These are phyloP conservation scores for Candida nanaspora DNA, from an alignment of 805 yeast species.

Conservation along the genomic window DNA sequence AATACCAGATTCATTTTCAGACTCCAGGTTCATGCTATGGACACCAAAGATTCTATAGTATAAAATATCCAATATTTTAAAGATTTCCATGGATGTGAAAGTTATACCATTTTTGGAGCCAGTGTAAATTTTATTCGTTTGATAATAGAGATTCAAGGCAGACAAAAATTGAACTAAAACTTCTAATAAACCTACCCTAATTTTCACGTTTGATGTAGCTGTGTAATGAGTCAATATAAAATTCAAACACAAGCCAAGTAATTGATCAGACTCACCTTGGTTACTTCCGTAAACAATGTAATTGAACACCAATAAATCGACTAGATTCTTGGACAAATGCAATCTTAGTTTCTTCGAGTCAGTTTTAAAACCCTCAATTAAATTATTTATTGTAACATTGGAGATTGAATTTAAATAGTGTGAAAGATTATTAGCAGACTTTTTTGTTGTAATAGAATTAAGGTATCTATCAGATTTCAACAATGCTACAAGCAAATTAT, in stretches of 20 bases:
- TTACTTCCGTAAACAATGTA: constrained; percentile 23
- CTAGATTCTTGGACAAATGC: constrained; percentile 20
- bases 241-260: constrained; percentile 18
- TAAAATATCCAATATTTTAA: constrained; percentile 18
- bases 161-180: constrained; percentile 22
- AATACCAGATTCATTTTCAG: background rate
- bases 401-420: constrained; percentile 16
- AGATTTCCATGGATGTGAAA: constrained; percentile 22
- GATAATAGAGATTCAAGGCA: constrained; percentile 22
- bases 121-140: constrained; percentile 19
- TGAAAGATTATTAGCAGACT: constrained; percentile 10
- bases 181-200: constrained; percentile 22
- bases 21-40: constrained; percentile 1
- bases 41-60: constrained; percentile 17
- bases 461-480: constrained; percentile 26
- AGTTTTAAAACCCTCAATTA: constrained; percentile 20
- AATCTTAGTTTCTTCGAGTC: constrained; percentile 22
- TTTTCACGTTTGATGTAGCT: constrained; percentile 6
- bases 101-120: constrained; percentile 16
- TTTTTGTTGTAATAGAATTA: constrained; percentile 16
- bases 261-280: constrained; percentile 14
- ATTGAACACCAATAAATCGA: constrained; percentile 26
- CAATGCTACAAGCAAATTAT: constrained; percentile 19
- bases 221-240: constrained; percentile 15
- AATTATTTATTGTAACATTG: constrained; percentile 7